phyloP scores from a whole-genome alignment of 805 yeast genomes.

The Debaryomyces tyrocola region DNA sequence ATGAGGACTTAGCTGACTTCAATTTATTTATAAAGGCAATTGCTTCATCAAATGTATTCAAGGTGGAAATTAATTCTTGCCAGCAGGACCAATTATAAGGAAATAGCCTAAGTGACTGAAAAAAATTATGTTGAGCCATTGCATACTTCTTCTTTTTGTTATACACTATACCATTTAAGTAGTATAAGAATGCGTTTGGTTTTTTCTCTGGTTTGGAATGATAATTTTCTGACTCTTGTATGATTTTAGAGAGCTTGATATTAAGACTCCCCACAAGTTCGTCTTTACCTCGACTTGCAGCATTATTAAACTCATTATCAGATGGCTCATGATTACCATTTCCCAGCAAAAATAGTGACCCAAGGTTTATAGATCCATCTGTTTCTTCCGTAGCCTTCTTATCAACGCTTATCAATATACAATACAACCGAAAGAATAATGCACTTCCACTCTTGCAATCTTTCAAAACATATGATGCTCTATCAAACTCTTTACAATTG shows the following conservation, averaged over 20 bases:
- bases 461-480: constrained; percentile 64
- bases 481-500: constrained; percentile 79
- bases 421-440: constrained; percentile 63
- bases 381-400: constrained; percentile 67
- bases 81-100: constrained; percentile 96
- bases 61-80: constrained; percentile 70
- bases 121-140: constrained; percentile 60
- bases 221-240: constrained; percentile 40
- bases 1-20: constrained; percentile 31
- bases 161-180: constrained; percentile 68
- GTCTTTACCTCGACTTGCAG: constrained; percentile 2
- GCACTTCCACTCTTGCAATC: constrained; percentile 53
- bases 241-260: constrained; percentile 30
- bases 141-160: constrained; percentile 60
- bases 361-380: constrained; percentile 60
- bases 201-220: constrained; percentile 21
- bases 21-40: constrained; percentile 36
- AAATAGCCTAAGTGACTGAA: constrained; percentile 60
- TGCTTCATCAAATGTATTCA: constrained; percentile 64
- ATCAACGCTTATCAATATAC: constrained; percentile 76
- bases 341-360: constrained; percentile 10
- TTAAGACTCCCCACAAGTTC: constrained; percentile 28
- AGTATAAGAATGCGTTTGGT: constrained; percentile 61
- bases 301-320: constrained; percentile 18
- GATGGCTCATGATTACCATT: constrained; percentile 6